phyloP scores from a whole-genome alignment of 2,329 filamentous ascomycete species.

The Diaporthe caulivora region DNA sequence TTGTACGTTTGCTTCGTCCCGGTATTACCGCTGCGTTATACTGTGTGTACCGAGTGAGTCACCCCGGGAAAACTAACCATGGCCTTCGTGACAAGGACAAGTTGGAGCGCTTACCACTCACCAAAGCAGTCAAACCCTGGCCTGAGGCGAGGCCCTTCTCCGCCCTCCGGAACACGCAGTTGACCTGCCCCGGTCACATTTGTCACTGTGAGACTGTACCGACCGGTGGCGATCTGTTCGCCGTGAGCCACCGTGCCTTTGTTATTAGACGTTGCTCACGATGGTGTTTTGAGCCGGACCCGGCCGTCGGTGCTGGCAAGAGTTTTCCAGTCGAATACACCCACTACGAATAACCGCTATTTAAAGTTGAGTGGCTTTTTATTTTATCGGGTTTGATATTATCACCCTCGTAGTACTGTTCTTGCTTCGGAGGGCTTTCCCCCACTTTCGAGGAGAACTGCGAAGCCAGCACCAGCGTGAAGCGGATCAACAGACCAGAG shows the following conservation, averaged over 20 bases:
- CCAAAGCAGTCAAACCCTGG: background rate
- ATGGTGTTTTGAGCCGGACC: background rate
- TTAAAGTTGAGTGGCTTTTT: background rate
- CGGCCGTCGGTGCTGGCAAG: background rate
- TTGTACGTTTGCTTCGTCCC: background rate
- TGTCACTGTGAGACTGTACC: background rate
- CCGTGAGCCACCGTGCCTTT: background rate
- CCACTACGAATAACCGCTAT: background rate
- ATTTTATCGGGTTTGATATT: background rate
- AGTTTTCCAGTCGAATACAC: background rate
- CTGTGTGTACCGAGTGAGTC: constrained; percentile 24
- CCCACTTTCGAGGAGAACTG: background rate
- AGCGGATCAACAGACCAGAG: background rate
- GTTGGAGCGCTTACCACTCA: background rate
- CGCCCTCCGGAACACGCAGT: background rate
- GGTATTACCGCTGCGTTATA: background rate
- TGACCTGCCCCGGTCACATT: background rate
- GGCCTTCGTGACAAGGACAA: constrained; percentile 13
- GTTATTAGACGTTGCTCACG: background rate
- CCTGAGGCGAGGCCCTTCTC: background rate
- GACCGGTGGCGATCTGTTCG: background rate
- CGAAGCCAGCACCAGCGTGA: background rate
- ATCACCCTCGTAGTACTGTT: background rate
- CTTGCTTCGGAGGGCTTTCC: background rate
- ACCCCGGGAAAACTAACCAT: constrained; percentile 7